These are phyloP conservation scores for Withania somnifera DNA, from an alignment of 305 asterid genomes.

Conservation along the genomic window DNA sequence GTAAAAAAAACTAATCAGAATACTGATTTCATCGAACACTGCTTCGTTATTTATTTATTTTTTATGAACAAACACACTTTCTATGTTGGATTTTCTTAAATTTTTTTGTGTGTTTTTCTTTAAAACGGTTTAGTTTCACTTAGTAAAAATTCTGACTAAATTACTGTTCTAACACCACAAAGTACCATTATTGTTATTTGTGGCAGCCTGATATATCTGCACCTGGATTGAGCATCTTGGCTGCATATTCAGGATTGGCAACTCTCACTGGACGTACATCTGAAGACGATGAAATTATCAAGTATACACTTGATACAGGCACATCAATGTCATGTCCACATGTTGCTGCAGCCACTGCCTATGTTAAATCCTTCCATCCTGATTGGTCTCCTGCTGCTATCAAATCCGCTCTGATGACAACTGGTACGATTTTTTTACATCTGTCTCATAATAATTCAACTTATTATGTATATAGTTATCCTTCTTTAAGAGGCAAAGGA, in stretches of 20 bases:
- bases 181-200: not conserved
- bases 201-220: conserved; percentile 76
- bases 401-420: conserved; percentile 87
- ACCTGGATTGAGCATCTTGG: conserved; percentile 68
- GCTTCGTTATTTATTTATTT: not conserved
- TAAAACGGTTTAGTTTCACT: not conserved
- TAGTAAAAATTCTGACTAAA: not conserved
- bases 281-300: conserved; percentile 27
- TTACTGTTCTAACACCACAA: not conserved
- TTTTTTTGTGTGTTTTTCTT: not conserved
- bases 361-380: conserved; percentile 64
- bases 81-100: not conserved
- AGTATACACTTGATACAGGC: conserved; percentile 47
- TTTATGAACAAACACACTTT: not conserved
- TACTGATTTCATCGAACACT: not conserved
- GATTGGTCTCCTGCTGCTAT: conserved; percentile 77
- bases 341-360: conserved; percentile 71
- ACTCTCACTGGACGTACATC: conserved; percentile 9
- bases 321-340: conserved; percentile 91
- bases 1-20: conserved; percentile 15
- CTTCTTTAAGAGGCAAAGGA: not conserved
- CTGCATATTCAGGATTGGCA: conserved; percentile 35
- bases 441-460: not conserved
- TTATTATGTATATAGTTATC: not conserved
- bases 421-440: conserved; percentile 27